Conservation (phyloP, 1,284 basidiomycete genomes). For the Papiliotrema terrestris region DNA sequence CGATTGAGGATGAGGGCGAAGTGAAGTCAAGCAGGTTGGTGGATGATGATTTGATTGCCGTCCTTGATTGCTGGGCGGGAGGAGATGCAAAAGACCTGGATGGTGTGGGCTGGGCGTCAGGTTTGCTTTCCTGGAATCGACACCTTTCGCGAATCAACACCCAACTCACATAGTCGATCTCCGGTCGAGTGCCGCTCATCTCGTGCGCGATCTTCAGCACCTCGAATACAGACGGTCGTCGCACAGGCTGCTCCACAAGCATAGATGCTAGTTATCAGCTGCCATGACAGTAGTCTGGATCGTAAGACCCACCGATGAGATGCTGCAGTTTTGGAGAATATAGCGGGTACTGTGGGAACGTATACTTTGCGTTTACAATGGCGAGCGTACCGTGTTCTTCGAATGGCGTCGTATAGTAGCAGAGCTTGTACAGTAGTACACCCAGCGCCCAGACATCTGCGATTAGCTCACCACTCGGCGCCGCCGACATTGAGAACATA, state of each 20-base stretch:
- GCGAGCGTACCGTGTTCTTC: constrained; percentile 95
- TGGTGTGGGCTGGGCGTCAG: constrained; percentile 40
- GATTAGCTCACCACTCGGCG: constrained; percentile 12
- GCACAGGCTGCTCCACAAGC: constrained; percentile 78
- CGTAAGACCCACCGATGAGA: constrained; percentile 68
- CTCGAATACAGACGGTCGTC: constrained; percentile 78
- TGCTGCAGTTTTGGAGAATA: constrained; percentile 84
- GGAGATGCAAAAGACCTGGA: constrained; percentile 10
- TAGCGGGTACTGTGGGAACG: constrained; percentile 84
- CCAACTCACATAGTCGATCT: constrained; percentile 61
- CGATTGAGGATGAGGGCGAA: constrained; percentile 19
- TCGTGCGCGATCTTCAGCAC: constrained; percentile 70
- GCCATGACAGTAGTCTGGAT: background rate
- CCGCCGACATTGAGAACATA: constrained; percentile 25
- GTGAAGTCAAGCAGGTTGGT: constrained; percentile 48
- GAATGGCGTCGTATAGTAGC: constrained; percentile 99
- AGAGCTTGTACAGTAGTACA: constrained; percentile 74
- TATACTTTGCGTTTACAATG: constrained; percentile 94
- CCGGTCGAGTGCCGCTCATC: constrained; percentile 76
- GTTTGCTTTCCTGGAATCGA: constrained; percentile 10
- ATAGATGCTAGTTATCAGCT: constrained; percentile 63
- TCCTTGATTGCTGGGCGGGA: constrained; percentile 3
- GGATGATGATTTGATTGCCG: constrained; percentile 6
- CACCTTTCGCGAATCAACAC: too few relatives aligned
- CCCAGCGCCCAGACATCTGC: constrained; percentile 72